A percentile compares a stretch with the other conserved stretches of the same genome.
phyloP scores from a whole-genome alignment of 2,329 filamentous ascomycete genomes.

The Apiospora hydei region DNA sequence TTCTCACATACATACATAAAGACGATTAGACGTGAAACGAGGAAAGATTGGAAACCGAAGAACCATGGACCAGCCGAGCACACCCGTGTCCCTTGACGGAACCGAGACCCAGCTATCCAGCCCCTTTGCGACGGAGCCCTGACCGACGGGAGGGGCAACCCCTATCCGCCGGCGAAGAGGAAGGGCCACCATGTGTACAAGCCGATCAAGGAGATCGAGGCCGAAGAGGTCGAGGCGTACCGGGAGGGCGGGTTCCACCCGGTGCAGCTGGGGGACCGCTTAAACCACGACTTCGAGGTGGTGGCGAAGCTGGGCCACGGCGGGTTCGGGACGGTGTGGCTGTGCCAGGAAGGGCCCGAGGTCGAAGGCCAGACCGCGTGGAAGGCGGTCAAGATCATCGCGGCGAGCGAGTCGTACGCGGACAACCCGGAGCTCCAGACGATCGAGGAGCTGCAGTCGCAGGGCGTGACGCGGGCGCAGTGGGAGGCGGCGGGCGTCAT shows the following conservation, averaged over 20 bases:
- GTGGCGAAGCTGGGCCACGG: constrained; percentile 25
- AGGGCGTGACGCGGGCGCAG: background rate
- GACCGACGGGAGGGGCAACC: background rate
- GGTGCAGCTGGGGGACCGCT: constrained; percentile 20
- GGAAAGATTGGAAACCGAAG: background rate
- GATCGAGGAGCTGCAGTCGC: background rate
- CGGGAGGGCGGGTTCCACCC: constrained; percentile 23
- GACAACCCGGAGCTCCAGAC: background rate
- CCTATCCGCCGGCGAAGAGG: background rate
- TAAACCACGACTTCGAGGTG: constrained; percentile 17
- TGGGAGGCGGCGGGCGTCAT: constrained; percentile 6
- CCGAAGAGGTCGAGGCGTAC: constrained; percentile 5
- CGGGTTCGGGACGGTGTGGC: constrained; percentile 23
- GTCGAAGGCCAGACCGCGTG: background rate
- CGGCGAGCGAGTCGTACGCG: background rate
- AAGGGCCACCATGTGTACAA: background rate
- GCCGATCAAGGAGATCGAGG: background rate
- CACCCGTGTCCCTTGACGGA: background rate
- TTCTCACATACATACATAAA: background rate
- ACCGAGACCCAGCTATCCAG: background rate
- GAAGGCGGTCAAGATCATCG: constrained; percentile 20
- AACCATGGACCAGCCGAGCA: background rate
- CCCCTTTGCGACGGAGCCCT: background rate
- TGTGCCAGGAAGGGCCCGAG: constrained; percentile 3
- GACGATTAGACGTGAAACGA: background rate